A percentile compares a stretch with the other conserved stretches of the same genome.
These are phyloP conservation scores for Candida sp. DNA, from an alignment of 1,139 yeast species.

Conservation along the genomic window DNA sequence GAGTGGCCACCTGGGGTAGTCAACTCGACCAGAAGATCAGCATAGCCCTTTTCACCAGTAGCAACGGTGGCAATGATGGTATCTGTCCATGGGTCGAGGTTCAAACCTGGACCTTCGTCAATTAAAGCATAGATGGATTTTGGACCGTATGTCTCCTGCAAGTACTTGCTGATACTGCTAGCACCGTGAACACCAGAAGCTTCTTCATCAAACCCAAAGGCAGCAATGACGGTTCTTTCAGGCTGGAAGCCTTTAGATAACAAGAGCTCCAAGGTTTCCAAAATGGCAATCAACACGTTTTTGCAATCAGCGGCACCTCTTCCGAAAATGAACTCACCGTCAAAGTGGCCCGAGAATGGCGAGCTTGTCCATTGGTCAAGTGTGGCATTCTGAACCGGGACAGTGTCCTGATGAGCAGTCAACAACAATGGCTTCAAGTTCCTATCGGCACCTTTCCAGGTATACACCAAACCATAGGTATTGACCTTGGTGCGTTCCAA, in stretches of 20 bases:
- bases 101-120: conserved; percentile 48
- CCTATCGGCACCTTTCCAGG: conserved; percentile 35
- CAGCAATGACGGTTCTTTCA: conserved; percentile 39
- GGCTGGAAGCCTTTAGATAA: conserved; percentile 33
- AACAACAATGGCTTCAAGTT: conserved; percentile 42
- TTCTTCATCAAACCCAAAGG: conserved; percentile 53
- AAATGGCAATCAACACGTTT: conserved; percentile 39
- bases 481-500: conserved; percentile 35
- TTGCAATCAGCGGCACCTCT: conserved; percentile 50
- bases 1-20: conserved; percentile 52
- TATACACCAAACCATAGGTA: conserved; percentile 36
- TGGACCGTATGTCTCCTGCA: conserved; percentile 35
- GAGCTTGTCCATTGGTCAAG: conserved; percentile 65
- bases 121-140: conserved; percentile 43
- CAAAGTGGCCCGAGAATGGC: conserved; percentile 74
- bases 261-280: conserved; percentile 44
- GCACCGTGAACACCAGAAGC: conserved; percentile 43
- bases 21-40: conserved; percentile 35
- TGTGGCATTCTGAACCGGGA: conserved; percentile 72
- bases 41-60: conserved; percentile 46
- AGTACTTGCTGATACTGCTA: conserved; percentile 25
- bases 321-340: conserved; percentile 50
- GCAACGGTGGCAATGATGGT: conserved; percentile 41
- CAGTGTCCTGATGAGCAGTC: conserved; percentile 63
- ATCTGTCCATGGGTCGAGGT: conserved; percentile 27